Evolutionary conservation across 1,284 basidiomycete species (phyloP).

Genomic region (Cutaneotrichosporon sp.): DNA sequence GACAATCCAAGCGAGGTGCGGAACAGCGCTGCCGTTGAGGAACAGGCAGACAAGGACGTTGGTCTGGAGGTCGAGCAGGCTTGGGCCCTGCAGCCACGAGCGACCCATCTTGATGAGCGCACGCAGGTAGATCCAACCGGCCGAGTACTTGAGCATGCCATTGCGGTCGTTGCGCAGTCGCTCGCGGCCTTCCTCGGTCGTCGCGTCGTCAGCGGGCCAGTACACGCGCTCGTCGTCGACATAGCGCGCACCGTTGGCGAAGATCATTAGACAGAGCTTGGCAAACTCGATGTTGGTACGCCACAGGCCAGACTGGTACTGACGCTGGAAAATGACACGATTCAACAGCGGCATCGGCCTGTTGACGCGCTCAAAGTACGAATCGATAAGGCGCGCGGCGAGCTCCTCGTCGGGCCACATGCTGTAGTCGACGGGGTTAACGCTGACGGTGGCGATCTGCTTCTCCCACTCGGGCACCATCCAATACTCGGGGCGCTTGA

Average conservation of each 20-base stretch:
- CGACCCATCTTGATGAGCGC: constrained; percentile 62
- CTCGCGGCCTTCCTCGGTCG: constrained; percentile 45
- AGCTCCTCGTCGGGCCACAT: constrained; percentile 59
- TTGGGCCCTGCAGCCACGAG: constrained; percentile 60
- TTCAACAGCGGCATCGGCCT: constrained; percentile 71
- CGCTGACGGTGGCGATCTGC: constrained; percentile 42
- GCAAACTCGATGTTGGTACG: constrained; percentile 64
- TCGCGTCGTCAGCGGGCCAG: constrained; percentile 50
- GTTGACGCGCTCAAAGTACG: constrained; percentile 68
- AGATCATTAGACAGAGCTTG: constrained; percentile 68
- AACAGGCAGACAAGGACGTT: constrained; percentile 55
- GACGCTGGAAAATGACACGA: constrained; percentile 68
- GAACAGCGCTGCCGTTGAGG: constrained; percentile 63
- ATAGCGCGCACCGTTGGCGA: constrained; percentile 69
- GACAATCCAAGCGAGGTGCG: constrained; percentile 70
- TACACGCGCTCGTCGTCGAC: constrained; percentile 64
- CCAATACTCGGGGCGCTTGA: constrained; percentile 49
- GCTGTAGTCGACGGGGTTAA: constrained; percentile 40
- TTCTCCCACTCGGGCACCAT: constrained; percentile 52
- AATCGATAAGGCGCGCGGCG: constrained; percentile 61
- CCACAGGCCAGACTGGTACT: constrained; percentile 62
- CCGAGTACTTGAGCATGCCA: constrained; percentile 56
- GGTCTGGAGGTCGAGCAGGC: constrained; percentile 71
- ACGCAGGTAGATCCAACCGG: constrained; percentile 73
- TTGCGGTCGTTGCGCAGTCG: constrained; percentile 43